Percentiles rank a stretch among this genome's conserved stretches.
Evolutionary conservation across 2,329 filamentous ascomycete genomes (phyloP).

Genomic region (Hymenoscyphus fraxineus): DNA sequence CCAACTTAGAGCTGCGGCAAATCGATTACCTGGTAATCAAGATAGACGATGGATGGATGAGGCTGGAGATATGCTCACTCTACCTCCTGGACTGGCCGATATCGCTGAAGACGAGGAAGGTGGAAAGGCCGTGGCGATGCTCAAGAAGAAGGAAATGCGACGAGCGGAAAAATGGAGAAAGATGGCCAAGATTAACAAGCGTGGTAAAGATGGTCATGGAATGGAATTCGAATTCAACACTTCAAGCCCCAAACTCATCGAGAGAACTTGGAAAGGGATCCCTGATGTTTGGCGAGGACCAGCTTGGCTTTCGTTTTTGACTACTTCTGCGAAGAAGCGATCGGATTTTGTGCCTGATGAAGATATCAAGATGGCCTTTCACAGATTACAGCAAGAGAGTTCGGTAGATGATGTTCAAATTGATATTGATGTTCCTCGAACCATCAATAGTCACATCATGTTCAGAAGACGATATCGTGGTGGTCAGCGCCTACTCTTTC

Average conservation of each 20-base stretch:
- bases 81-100: constrained; percentile 54
- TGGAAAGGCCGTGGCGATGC: constrained; percentile 49
- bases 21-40: constrained; percentile 57
- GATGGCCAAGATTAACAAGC: constrained; percentile 57
- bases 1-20: constrained; percentile 51
- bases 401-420: constrained; percentile 95
- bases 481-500: constrained; percentile 85
- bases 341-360: constrained; percentile 62
- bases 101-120: constrained; percentile 53
- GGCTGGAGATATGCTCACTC: constrained; percentile 63
- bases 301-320: constrained; percentile 92
- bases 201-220: constrained; percentile 50
- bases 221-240: constrained; percentile 76
- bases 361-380: constrained; percentile 67
- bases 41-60: constrained; percentile 60
- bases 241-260: constrained; percentile 77
- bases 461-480: constrained; percentile 88
- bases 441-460: constrained; percentile 96
- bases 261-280: constrained; percentile 96
- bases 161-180: constrained; percentile 64
- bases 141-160: constrained; percentile 60
- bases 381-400: constrained; percentile 66
- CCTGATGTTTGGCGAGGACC: constrained; percentile 91
- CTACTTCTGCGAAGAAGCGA: constrained; percentile 66
- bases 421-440: constrained; percentile 92